Evolutionary conservation across 208 protist genomes (phyloP).

Genomic region (Acanthamoeba culbertsoni): DNA sequence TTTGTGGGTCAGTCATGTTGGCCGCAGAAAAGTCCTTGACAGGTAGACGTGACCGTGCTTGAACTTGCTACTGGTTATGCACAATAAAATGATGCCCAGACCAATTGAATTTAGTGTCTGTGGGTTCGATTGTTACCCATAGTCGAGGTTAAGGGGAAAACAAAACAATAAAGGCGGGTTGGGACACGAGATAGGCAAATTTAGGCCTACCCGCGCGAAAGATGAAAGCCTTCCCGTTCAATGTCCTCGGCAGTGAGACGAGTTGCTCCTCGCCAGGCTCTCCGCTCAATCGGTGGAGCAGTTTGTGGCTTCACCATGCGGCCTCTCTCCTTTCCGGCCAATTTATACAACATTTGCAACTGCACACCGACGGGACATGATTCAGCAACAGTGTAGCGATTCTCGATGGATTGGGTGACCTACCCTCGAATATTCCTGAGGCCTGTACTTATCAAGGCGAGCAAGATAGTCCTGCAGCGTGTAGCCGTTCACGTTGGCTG

Average conservation of each 20-base stretch:
- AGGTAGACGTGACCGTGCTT: too few relatives aligned
- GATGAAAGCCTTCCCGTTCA: background rate
- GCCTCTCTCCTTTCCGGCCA: background rate
- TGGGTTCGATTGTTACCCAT: too few relatives aligned
- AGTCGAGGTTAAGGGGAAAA: too few relatives aligned
- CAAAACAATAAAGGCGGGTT: too few relatives aligned
- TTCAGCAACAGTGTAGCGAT: background rate
- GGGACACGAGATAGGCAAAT: too few relatives aligned
- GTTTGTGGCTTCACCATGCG: background rate
- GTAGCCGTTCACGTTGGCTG: background rate
- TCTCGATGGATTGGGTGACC: background rate
- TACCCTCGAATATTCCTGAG: conserved; percentile 33
- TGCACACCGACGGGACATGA: background rate
- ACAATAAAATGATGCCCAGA: too few relatives aligned
- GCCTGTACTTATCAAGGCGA: background rate
- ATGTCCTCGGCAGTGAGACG: conserved; percentile 13
- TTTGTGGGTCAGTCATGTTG: too few relatives aligned
- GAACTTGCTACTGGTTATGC: too few relatives aligned
- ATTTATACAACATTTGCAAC: conserved; percentile 56
- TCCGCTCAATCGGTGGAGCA: background rate
- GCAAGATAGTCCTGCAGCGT: conserved; percentile 12
- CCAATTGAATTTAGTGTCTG: too few relatives aligned
- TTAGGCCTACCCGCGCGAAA: too few relatives aligned
- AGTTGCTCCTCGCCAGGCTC: background rate
- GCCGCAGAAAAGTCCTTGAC: too few relatives aligned